phyloP scores from a whole-genome alignment of 176 grass and related monocot genomes.

The Dactylis glomerata region DNA sequence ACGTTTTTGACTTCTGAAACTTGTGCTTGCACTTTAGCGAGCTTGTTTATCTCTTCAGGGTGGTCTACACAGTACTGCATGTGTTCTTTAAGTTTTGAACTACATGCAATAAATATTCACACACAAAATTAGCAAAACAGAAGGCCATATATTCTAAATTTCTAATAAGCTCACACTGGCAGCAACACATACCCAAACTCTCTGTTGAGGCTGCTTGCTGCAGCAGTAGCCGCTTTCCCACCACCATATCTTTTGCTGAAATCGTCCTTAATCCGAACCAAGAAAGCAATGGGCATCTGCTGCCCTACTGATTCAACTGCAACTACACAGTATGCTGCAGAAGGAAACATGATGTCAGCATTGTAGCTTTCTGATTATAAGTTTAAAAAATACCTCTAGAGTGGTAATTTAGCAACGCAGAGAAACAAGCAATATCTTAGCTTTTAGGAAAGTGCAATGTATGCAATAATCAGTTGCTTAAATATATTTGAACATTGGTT shows the following conservation, averaged over 20 bases:
- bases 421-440: background rate
- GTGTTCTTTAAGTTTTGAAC: slow-evolving; percentile 91
- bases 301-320: slow-evolving; percentile 84
- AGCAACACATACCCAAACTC: slow-evolving; percentile 63
- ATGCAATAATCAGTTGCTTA: background rate
- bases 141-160: background rate
- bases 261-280: slow-evolving; percentile 86
- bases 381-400: background rate
- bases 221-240: slow-evolving; percentile 81
- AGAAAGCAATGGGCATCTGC: slow-evolving; percentile 86
- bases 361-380: background rate
- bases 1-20: slow-evolving; percentile 96
- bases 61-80: slow-evolving; percentile 96
- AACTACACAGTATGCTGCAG: slow-evolving; percentile 87
- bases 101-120: slow-evolving; percentile 14
- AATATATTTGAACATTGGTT: background rate
- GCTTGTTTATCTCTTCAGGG: slow-evolving; percentile 88
- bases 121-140: background rate
- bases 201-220: slow-evolving; percentile 74
- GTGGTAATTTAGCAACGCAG: background rate
- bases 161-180: background rate
- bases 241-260: slow-evolving; percentile 81
- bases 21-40: slow-evolving; percentile 89
- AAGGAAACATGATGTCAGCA: background rate
- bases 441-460: background rate